Percentiles rank a stretch among this genome's conserved stretches.
Evolutionary conservation across 2,329 filamentous ascomycete species (phyloP).

Genomic region (Xylariaceae sp.): DNA sequence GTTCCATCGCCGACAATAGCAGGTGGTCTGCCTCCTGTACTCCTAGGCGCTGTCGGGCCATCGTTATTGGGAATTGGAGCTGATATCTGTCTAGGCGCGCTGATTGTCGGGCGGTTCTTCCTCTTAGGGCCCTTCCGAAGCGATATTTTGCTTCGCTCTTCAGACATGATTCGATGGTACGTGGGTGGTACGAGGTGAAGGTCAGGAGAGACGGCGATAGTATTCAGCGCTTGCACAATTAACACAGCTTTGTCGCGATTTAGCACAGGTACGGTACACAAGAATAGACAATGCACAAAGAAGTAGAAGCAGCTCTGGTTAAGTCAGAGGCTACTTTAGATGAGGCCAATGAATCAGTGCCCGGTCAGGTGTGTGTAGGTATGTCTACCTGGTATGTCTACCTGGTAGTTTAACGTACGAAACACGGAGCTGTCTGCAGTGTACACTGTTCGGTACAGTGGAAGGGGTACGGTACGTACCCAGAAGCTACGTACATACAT

Average conservation of each 20-base stretch:
- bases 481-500: too few species aligned
- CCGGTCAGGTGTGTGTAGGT: too few species aligned
- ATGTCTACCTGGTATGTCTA: too few species aligned
- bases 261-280: neutral
- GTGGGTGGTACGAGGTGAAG: neutral
- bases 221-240: neutral
- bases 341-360: too few species aligned
- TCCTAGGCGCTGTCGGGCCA: conserved; percentile 47
- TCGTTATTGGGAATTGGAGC: conserved; percentile 64
- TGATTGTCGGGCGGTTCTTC: conserved; percentile 67
- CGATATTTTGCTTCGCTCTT: conserved; percentile 67
- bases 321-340: neutral
- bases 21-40: conserved; percentile 43
- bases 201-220: neutral
- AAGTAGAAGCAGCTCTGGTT: neutral
- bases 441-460: too few species aligned
- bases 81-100: conserved; percentile 68
- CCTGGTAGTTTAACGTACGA: too few species aligned
- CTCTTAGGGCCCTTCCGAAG: conserved; percentile 67
- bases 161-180: conserved; percentile 57
- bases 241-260: neutral
- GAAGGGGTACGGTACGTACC: too few species aligned
- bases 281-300: neutral
- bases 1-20: conserved; percentile 39
- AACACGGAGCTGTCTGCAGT: too few species aligned